Percentiles rank a stretch among this genome's conserved stretches.
Conservation (phyloP, 371 early-diverging fungal genomes). For the Syncephalastrum contaminatum region DNA sequence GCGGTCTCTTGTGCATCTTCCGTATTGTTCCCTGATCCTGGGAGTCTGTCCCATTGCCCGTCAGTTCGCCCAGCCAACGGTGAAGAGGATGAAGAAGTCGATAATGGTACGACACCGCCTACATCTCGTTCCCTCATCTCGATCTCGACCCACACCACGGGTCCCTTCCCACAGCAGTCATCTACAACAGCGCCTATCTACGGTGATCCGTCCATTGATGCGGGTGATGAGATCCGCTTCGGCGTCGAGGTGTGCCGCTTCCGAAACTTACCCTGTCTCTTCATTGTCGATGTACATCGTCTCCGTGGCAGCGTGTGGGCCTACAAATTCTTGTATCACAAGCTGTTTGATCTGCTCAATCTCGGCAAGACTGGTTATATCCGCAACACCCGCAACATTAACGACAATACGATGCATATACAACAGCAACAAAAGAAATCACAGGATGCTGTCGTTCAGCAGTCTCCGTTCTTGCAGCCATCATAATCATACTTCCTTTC, state of each 20-base stretch:
- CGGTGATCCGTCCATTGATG: conserved; percentile 85
- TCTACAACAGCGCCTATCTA: conserved; percentile 74
- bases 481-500: too few species aligned
- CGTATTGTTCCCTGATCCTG: conserved; percentile 13
- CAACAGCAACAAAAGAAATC: too few species aligned
- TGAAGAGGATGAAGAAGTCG: neutral
- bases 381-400: too few species aligned
- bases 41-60: conserved; percentile 9
- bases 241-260: conserved; percentile 85
- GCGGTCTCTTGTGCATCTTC: neutral
- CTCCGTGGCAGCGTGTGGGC: conserved; percentile 87
- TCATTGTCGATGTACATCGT: conserved; percentile 84
- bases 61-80: neutral
- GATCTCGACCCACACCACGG: neutral
- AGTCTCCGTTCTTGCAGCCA: too few species aligned
- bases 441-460: too few species aligned
- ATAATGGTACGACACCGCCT: neutral
- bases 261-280: conserved; percentile 81
- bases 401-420: too few species aligned
- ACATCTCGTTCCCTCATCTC: conserved; percentile 7
- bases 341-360: conserved; percentile 55
- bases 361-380: conserved; percentile 15
- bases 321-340: conserved; percentile 88
- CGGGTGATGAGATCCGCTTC: conserved; percentile 80
- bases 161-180: neutral